Percentiles rank a stretch among this genome's conserved stretches.
Conservation (phyloP, 345 rosid species). For the Salix koriyanagi region DNA sequence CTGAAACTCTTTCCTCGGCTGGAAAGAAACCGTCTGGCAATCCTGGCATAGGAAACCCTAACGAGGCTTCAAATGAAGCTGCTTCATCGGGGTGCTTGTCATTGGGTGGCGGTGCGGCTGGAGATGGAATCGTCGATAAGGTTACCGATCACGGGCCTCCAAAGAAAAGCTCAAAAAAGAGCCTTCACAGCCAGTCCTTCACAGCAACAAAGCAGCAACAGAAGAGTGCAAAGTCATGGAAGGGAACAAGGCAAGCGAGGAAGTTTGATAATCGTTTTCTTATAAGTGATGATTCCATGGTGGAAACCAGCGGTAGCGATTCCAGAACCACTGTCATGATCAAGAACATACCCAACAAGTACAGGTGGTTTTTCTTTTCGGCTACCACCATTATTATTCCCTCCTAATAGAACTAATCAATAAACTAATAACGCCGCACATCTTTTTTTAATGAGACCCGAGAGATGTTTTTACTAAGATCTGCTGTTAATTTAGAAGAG, state of each 20-base stretch:
- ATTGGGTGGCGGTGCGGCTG: constrained; percentile 10
- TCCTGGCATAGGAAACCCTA: constrained; percentile 30
- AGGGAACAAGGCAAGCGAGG: constrained; percentile 31
- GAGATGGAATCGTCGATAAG: constrained; percentile 6
- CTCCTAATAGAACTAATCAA: neutral
- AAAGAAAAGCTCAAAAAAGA: constrained; percentile 32
- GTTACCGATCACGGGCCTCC: constrained; percentile 1
- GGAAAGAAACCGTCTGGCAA: constrained; percentile 6
- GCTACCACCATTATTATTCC: neutral
- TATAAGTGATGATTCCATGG: constrained; percentile 48
- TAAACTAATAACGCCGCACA: neutral
- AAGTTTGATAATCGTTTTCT: constrained; percentile 50
- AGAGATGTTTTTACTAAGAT: neutral
- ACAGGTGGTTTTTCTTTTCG: constrained; percentile 43
- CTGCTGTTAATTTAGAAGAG: neutral
- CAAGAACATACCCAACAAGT: constrained; percentile 96
- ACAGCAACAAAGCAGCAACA: constrained; percentile 25
- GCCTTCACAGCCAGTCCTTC: constrained; percentile 11
- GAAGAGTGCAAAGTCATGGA: constrained; percentile 44
- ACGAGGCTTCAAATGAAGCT: constrained; percentile 14
- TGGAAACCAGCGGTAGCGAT: constrained; percentile 52
- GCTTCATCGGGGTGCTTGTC: constrained; percentile 31
- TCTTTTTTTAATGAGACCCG: neutral
- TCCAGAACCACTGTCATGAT: constrained; percentile 89
- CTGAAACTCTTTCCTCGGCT: constrained; percentile 12